Evolutionary conservation across 2,329 filamentous ascomycete genomes (phyloP), one percentile per base, ranked within the genome.

Genomic region (Colletotrichum cordylinicola): DNA sequence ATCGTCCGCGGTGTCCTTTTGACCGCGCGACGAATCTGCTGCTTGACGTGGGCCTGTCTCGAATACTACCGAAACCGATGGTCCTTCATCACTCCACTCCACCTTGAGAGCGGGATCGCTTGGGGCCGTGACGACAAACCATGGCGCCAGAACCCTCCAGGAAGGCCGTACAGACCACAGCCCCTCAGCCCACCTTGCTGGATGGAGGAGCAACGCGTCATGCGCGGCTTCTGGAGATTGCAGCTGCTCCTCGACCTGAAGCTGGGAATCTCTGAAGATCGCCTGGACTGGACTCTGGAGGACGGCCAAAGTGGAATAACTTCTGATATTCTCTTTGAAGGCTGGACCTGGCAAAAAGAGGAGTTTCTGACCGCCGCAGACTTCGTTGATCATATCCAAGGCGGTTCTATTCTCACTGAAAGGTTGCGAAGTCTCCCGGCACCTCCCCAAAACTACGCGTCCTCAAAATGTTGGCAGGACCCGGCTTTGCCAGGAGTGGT

Each of bases 171-270:
- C 43, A 24, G 35, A 6, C 52, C 24, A 37, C 61, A 35, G n/a
- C 61, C 33, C 3, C 39, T 67, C 9, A 35, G 48, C 10, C 52
- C 27, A 2, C 52, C 72, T 35, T 66, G 31, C 21, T 75, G 73
- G 73, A 18, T 67, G 7, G 73, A 75, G 58, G 69, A 72, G 39
- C 73, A 75, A 7, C 73, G 69, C 37, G 33, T 75, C 12, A 68
- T 72, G 73, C 73, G 73, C 12, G 73, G 68, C 2, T 72, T 75
- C 39, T 75, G 73, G 62, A 71, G 48, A 33, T 18, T 75, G 24
- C 68, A 72, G 33, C 31, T 72, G 55, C 48, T 75, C 9, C 16
- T 27, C 24, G 69, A 72, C 8, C 35, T 72, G 24, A 55, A 35
- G n/a, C 15, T 29, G 10, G 70, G 65, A n/a, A 16, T 10, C 18